Conservation (phyloP, 305 asterid species). For the Petunia hybrid region DNA sequence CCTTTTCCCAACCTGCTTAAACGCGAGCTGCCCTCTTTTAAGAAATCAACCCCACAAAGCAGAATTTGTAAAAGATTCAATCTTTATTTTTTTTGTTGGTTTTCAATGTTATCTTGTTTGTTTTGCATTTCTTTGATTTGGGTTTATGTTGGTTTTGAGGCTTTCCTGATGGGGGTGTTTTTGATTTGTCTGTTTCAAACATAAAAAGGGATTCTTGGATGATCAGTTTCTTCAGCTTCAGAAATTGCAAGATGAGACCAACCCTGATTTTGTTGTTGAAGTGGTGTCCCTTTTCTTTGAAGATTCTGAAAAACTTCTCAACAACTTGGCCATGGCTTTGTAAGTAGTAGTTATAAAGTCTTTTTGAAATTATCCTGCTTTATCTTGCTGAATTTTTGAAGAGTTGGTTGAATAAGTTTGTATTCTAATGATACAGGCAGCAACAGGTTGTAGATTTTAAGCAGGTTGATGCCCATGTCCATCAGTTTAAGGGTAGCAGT, state of each 20-base stretch:
- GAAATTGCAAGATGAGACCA: slow-evolving; percentile 42
- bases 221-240: slow-evolving; percentile 42
- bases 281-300: slow-evolving; percentile 44
- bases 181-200: not conserved
- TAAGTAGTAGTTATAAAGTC: not conserved
- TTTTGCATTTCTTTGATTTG: slow-evolving; percentile 2
- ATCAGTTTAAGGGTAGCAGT: slow-evolving; percentile 45
- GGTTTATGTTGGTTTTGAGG: not conserved
- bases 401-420: not conserved
- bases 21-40: too few relatives aligned
- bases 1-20: too few relatives aligned
- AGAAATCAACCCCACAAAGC: too few relatives aligned
- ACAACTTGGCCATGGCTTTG: slow-evolving; percentile 39
- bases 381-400: not conserved
- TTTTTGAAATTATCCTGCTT: not conserved
- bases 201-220: slow-evolving; percentile 40
- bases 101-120: not conserved
- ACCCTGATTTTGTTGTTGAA: slow-evolving; percentile 47
- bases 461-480: slow-evolving; percentile 44
- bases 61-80: not conserved
- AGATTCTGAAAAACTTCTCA: slow-evolving; percentile 42
- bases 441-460: slow-evolving; percentile 40
- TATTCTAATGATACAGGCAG: slow-evolving; percentile 32
- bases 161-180: not conserved
- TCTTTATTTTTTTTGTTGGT: not conserved